These are phyloP conservation scores for Withania somnifera DNA, from an alignment of 305 asterid species.

Conservation along the genomic window DNA sequence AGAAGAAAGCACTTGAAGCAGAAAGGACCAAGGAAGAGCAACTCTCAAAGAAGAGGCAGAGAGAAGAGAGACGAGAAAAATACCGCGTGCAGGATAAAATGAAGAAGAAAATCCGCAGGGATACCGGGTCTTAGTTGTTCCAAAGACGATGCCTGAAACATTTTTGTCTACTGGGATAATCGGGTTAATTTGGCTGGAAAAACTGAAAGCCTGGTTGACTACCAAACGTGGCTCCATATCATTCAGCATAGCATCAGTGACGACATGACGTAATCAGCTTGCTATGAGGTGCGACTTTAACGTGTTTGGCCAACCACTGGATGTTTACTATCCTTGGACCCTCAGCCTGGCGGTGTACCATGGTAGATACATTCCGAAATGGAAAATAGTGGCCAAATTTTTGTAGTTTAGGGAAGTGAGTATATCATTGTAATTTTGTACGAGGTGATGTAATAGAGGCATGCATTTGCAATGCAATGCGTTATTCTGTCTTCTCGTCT, in stretches of 20 bases:
- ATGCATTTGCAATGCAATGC: background rate
- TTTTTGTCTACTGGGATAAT: background rate
- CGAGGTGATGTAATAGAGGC: background rate
- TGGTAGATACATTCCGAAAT: background rate
- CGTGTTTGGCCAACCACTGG: background rate
- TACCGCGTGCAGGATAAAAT: constrained; percentile 61
- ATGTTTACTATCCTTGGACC: background rate
- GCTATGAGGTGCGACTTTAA: background rate
- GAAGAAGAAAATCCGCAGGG: constrained; percentile 61
- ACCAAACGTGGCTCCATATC: background rate
- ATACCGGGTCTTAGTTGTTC: background rate
- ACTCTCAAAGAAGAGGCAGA: constrained; percentile 62
- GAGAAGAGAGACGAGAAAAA: constrained; percentile 81
- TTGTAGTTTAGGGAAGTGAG: background rate
- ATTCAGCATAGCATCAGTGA: background rate
- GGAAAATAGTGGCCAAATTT: background rate
- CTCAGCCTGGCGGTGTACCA: background rate
- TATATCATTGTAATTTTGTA: background rate
- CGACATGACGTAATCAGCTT: background rate
- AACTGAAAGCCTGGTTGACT: background rate
- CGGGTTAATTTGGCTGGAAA: background rate
- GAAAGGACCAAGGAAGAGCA: constrained; percentile 69
- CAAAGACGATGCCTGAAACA: background rate
- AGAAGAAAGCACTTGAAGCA: constrained; percentile 45
- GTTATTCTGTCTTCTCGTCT: background rate